phyloP scores from a whole-genome alignment of 2,329 filamentous ascomycete species.

The Clonostachys sp. region DNA sequence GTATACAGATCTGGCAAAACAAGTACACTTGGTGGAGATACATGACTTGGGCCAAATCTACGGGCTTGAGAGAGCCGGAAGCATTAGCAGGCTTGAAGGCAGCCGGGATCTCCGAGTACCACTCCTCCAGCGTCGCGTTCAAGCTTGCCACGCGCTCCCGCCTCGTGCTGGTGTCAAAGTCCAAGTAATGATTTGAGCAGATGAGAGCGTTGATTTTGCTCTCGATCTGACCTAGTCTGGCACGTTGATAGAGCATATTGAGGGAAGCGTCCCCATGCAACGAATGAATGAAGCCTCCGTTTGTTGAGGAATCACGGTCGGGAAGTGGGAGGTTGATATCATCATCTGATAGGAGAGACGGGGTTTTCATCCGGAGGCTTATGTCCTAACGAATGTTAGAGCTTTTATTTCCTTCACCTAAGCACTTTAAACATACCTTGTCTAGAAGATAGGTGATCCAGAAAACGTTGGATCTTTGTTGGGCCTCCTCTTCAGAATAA shows the following conservation, averaged over 20 bases:
- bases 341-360: slow-evolving; percentile 28
- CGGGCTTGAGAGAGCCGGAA: slow-evolving; percentile 1
- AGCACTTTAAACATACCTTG: slow-evolving; percentile 18
- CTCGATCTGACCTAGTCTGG: slow-evolving; percentile 32
- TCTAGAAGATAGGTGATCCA: slow-evolving; percentile 35
- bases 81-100: slow-evolving; percentile 25
- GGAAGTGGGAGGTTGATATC: slow-evolving; percentile 36
- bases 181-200: slow-evolving; percentile 19
- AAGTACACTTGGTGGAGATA: slow-evolving; percentile 30
- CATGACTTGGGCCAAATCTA: slow-evolving; percentile 15
- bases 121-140: slow-evolving; percentile 26
- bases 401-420: no score
- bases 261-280: slow-evolving; percentile 23
- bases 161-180: slow-evolving; percentile 17
- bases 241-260: slow-evolving; percentile 28
- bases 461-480: slow-evolving; percentile 28
- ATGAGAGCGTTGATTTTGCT: slow-evolving; percentile 34
- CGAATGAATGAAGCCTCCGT: slow-evolving; percentile 23
- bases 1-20: slow-evolving; percentile 24
- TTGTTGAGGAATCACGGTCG: slow-evolving; percentile 15
- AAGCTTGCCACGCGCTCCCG: slow-evolving; percentile 16
- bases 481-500: slow-evolving; percentile 18
- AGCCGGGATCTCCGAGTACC: slow-evolving; percentile 24
- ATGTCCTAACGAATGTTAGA: slow-evolving; percentile 17
- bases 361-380: slow-evolving; percentile 25